These are phyloP conservation scores for Hamamelis virginiana DNA, from an alignment of 164 flowering plant species.

Conservation along the genomic window DNA sequence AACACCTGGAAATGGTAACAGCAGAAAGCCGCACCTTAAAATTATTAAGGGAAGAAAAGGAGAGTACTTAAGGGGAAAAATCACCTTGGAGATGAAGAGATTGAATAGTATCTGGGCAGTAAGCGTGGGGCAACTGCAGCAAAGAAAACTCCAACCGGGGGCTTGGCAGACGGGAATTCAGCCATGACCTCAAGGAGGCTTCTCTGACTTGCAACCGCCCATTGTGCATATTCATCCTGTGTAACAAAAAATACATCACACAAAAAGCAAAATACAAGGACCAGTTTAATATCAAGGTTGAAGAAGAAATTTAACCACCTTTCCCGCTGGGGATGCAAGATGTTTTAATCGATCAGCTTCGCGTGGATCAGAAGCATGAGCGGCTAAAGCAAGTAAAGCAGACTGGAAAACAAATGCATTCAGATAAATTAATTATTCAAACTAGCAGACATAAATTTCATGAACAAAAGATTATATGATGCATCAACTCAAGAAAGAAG, in stretches of 20 bases:
- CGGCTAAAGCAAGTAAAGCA: conserved; percentile 83
- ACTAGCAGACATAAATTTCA: too few species aligned
- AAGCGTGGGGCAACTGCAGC: conserved; percentile 91
- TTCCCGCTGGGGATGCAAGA: conserved; percentile 97
- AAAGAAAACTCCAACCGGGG: conserved; percentile 97
- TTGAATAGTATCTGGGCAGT: conserved; percentile 98
- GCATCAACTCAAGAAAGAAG: not conserved
- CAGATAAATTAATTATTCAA: not conserved
- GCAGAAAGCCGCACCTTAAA: not conserved
- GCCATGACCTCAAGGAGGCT: conserved; percentile 95
- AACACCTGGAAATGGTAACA: not conserved
- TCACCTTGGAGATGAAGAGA: conserved; percentile 94
- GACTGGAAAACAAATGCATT: conserved; percentile 45
- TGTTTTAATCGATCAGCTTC: conserved; percentile 82
- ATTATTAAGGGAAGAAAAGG: not conserved
- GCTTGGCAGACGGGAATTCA: conserved; percentile 91
- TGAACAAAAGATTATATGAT: not conserved
- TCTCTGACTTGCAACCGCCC: conserved; percentile 86
- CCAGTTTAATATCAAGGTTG: not conserved
- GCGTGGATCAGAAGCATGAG: conserved; percentile 85
- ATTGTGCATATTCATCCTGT: conserved; percentile 95
- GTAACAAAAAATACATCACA: conserved; percentile 1
- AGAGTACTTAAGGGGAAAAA: not conserved
- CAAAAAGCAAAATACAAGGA: not conserved
- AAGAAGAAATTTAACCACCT: conserved; percentile 41